Percentiles rank a stretch among this genome's conserved stretches.
phyloP scores from a whole-genome alignment of 345 rosid genomes.

The Raphanus raphanistrum region DNA sequence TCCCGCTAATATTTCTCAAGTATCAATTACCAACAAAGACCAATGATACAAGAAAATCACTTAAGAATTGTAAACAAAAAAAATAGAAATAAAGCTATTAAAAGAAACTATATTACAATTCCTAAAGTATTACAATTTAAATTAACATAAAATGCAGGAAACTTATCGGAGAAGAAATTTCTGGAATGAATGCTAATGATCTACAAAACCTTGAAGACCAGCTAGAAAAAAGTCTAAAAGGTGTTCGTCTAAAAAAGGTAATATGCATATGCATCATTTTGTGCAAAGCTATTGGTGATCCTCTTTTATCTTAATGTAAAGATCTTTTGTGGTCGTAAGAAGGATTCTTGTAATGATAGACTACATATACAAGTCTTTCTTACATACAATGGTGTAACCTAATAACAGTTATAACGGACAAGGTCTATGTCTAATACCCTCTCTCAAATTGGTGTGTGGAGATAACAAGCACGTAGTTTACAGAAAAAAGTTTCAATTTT shows the following conservation, averaged over 20 bases:
- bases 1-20: too few species aligned
- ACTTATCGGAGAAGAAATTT: conserved; percentile 76
- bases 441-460: too few species aligned
- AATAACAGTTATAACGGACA: too few species aligned
- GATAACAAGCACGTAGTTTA: too few species aligned
- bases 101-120: neutral
- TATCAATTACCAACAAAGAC: too few species aligned
- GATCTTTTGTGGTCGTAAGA: too few species aligned
- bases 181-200: conserved; percentile 65
- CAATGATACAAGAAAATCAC: too few species aligned
- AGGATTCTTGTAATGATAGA: too few species aligned
- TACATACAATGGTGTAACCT: too few species aligned
- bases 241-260: conserved; percentile 67
- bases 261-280: neutral
- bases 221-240: conserved; percentile 67
- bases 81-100: neutral
- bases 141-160: conserved; percentile 46
- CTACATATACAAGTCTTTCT: too few species aligned
- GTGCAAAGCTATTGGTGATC: neutral
- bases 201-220: conserved; percentile 77
- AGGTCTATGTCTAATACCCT: too few species aligned
- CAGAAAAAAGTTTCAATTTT: too few species aligned
- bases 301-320: neutral
- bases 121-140: neutral
- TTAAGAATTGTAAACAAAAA: neutral